A percentile compares a stretch with the other conserved stretches of the same genome.
phyloP scores from a whole-genome alignment of 352 stramenopile genomes.

The Pythium volutum region DNA sequence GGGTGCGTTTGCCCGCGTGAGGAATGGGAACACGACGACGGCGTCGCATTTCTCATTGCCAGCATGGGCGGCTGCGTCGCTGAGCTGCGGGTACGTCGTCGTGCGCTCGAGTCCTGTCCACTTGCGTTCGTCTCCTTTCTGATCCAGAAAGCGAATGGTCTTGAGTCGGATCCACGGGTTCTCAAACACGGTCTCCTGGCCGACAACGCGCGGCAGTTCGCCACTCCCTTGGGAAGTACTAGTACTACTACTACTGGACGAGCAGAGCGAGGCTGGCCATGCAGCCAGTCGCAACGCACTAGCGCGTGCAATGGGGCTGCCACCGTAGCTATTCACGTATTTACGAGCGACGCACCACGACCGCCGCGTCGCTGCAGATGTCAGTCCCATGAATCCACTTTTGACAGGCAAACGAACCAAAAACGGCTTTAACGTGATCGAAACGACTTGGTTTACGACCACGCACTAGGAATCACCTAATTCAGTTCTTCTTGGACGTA shows the following conservation, averaged over 20 bases:
- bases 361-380: not conserved
- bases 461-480: not conserved
- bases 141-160: conserved; percentile 61
- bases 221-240: too few relatives aligned
- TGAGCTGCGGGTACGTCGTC: conserved; percentile 49
- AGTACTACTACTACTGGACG: too few relatives aligned
- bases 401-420: too few relatives aligned
- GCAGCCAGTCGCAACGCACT: not conserved
- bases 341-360: too few relatives aligned
- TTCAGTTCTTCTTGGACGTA: conserved; percentile 20
- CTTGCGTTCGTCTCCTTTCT: conserved; percentile 39
- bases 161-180: conserved; percentile 67
- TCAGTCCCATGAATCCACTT: not conserved
- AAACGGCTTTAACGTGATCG: too few relatives aligned
- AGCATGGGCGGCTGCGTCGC: not conserved
- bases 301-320: not conserved
- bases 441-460: not conserved
- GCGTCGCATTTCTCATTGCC: conserved; percentile 44
- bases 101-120: conserved; percentile 70
- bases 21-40: conserved; percentile 73
- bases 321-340: not conserved
- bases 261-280: not conserved
- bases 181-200: conserved; percentile 56
- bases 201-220: conserved; percentile 44
- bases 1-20: conserved; percentile 32